These are phyloP conservation scores for Saccharomyces jurei DNA, from an alignment of 805 yeast genomes.

Conservation along the genomic window DNA sequence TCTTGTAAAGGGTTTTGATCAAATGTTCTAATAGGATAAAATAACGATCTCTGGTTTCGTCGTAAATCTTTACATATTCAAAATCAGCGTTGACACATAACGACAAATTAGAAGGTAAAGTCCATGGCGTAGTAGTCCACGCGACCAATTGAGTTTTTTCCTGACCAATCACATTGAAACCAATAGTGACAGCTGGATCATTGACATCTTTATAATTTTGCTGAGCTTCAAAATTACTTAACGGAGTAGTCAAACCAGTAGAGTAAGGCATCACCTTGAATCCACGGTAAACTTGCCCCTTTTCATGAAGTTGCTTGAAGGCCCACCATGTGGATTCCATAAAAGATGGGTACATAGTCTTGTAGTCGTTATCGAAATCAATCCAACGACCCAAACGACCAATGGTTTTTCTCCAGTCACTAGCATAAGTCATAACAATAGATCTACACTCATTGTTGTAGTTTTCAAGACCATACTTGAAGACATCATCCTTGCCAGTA, in stretches of 20 bases:
- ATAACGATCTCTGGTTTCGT: slow-evolving; percentile 74
- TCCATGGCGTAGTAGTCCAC: slow-evolving; percentile 99
- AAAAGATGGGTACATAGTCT: slow-evolving; percentile 87
- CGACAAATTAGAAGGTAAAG: slow-evolving; percentile 88
- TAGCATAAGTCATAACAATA: slow-evolving; percentile 95
- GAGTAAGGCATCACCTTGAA: slow-evolving; percentile 98
- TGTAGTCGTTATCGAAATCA: slow-evolving; percentile 96
- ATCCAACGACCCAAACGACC: slow-evolving; percentile 98
- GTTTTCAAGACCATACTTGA: slow-evolving; percentile 86
- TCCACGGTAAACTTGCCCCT: slow-evolving; percentile 88
- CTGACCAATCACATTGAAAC: slow-evolving; percentile 73
- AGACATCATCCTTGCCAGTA: slow-evolving; percentile 88
- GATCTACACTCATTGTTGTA: slow-evolving; percentile 92
- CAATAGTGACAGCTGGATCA: slow-evolving; percentile 94
- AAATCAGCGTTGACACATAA: slow-evolving; percentile 85
- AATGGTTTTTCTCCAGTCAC: slow-evolving; percentile 88
- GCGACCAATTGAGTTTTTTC: slow-evolving; percentile 82
- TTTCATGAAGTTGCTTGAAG: slow-evolving; percentile 77
- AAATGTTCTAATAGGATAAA: slow-evolving; percentile 80
- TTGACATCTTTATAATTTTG: slow-evolving; percentile 94
- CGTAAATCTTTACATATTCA: slow-evolving; percentile 86
- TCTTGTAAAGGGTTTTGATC: slow-evolving; percentile 79
- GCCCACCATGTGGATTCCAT: slow-evolving; percentile 99
- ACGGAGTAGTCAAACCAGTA: slow-evolving; percentile 92
- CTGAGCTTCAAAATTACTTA: slow-evolving; percentile 96